Evolutionary conservation across 73 alveolate genomes (phyloP).

Genomic region (Uronychia setigera): DNA sequence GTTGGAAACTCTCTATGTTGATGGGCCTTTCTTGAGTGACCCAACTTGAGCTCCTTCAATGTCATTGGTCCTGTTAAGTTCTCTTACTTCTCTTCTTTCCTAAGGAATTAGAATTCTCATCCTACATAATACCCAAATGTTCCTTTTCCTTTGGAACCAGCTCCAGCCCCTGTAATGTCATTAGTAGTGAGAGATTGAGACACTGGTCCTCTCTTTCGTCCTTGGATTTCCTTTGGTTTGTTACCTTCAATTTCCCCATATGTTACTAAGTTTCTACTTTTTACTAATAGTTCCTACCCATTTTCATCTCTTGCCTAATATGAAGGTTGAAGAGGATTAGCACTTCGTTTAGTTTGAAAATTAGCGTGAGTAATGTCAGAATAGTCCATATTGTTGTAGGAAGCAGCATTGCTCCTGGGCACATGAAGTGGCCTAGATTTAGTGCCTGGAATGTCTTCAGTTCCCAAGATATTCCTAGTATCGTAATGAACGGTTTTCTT

Average conservation of each 20-base stretch:
- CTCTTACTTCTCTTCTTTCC: conserved; percentile 63
- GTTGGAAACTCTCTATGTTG: conserved; percentile 78
- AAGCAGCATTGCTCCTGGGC: conserved; percentile 52
- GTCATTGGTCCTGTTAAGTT: conserved; percentile 71
- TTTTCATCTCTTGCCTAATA: conserved; percentile 70
- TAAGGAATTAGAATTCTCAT: not conserved
- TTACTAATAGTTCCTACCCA: conserved; percentile 51
- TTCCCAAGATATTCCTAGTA: conserved; percentile 77
- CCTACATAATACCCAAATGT: conserved; percentile 52
- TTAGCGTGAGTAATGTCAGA: conserved; percentile 70
- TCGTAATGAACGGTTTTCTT: conserved; percentile 75
- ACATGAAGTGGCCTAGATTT: conserved; percentile 60
- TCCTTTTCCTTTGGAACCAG: conserved; percentile 60
- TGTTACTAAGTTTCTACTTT: not conserved
- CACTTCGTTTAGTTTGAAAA: conserved; percentile 67
- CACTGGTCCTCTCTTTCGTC: conserved; percentile 34
- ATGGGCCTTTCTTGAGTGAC: conserved; percentile 80
- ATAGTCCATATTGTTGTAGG: conserved; percentile 41
- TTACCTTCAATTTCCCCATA: conserved; percentile 66
- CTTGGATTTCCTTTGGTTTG: conserved; percentile 43
- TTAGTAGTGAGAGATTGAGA: conserved; percentile 20
- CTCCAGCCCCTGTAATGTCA: conserved; percentile 71
- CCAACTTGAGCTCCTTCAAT: conserved; percentile 88
- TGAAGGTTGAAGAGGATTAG: conserved; percentile 96
- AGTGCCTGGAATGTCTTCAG: conserved; percentile 92